Conservation (phyloP, 1,284 basidiomycete species). For the Ceratobasidium sp. region DNA sequence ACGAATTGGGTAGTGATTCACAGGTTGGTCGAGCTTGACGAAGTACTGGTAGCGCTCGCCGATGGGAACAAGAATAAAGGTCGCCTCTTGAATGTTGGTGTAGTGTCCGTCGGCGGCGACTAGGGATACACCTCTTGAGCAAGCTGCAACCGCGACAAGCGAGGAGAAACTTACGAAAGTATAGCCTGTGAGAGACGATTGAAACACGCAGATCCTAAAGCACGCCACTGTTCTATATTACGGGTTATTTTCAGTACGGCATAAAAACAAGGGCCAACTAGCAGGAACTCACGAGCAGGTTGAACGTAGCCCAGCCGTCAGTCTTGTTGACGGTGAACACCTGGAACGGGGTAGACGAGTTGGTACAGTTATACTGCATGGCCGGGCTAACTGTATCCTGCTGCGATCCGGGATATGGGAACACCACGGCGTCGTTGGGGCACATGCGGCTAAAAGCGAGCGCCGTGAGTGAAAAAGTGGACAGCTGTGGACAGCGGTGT, state of each 20-base stretch:
- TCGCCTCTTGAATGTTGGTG: constrained; percentile 36
- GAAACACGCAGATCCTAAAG: constrained; percentile 35
- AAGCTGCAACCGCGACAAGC: background rate
- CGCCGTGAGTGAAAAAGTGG: background rate
- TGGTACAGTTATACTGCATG: constrained; percentile 32
- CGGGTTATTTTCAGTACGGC: background rate
- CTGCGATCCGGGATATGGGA: constrained; percentile 27
- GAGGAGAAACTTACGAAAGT: background rate
- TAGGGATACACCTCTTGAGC: background rate
- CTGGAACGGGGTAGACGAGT: constrained; percentile 19
- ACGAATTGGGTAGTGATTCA: constrained; percentile 44
- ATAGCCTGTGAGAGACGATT: constrained; percentile 35
- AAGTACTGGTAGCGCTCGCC: constrained; percentile 45
- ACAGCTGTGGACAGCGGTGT: background rate
- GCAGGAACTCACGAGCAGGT: background rate
- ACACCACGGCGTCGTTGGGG: constrained; percentile 21
- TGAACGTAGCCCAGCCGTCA: constrained; percentile 26
- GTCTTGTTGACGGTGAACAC: constrained; percentile 24
- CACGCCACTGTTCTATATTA: constrained; percentile 24
- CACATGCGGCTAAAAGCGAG: background rate
- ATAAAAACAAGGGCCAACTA: background rate
- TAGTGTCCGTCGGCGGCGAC: constrained; percentile 45
- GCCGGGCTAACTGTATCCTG: constrained; percentile 2
- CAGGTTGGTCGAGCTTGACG: constrained; percentile 45
- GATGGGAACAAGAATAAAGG: constrained; percentile 23